These are phyloP conservation scores for Buxus sempervirens DNA, from an alignment of 164 flowering plant genomes.

Conservation along the genomic window DNA sequence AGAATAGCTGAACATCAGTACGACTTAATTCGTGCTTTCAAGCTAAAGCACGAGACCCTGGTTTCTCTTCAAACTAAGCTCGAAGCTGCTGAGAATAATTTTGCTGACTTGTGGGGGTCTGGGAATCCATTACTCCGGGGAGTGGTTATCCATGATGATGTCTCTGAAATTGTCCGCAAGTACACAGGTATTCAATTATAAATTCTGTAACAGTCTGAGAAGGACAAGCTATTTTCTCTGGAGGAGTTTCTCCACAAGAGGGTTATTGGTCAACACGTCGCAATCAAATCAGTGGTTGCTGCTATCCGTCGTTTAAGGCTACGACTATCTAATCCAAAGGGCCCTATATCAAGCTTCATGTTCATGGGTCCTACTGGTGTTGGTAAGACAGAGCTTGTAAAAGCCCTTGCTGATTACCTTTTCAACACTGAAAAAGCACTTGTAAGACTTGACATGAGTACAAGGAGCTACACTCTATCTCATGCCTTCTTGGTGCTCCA, in stretches of 20 bases:
- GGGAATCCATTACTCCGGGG: no score
- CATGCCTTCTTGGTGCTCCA: no score
- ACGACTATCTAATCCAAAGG: conserved; percentile 83
- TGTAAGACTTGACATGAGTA: no score
- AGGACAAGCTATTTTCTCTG: no score
- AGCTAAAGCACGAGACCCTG: conserved; percentile 86
- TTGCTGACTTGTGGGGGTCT: conserved; percentile 62
- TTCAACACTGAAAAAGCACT: conserved; percentile 90
- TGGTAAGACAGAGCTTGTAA: no score
- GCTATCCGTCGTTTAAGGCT: conserved; percentile 86
- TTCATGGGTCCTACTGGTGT: no score
- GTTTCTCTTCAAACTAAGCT: conserved; percentile 78
- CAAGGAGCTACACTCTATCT: no score
- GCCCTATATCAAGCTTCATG: no score
- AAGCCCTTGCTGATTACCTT: conserved; percentile 79
- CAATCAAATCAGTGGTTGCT: no score
- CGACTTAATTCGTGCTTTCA: conserved; percentile 86
- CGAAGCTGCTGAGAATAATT: conserved; percentile 78
- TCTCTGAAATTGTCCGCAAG: conserved; percentile 84
- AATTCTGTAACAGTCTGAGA: no score
- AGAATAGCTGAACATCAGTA: conserved; percentile 95
- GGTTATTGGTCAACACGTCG: conserved; percentile 86
- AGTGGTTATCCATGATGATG: no score
- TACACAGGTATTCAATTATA: conserved; percentile 99
- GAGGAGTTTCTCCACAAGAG: conserved; percentile 78